Percentiles rank a stretch among this genome's conserved stretches.
Conservation (phyloP, 495 filamentous ascomycete genomes). For the Mytilinidion resinicola region DNA sequence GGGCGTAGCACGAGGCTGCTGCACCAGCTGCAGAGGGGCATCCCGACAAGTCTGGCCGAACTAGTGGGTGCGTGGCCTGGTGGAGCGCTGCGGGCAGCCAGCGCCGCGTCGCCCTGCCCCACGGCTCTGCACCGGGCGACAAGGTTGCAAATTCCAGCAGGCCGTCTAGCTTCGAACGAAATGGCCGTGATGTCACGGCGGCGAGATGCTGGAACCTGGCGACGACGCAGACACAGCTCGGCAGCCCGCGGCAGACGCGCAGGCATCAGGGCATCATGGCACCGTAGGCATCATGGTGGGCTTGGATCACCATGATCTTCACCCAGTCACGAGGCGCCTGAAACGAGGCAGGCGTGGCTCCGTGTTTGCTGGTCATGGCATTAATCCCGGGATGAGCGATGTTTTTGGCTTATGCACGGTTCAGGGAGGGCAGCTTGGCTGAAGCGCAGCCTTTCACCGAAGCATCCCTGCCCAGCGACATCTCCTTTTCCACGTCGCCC, state of each 20-base stretch:
- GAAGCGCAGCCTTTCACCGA: not conserved
- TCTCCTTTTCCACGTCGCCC: conserved; percentile 19
- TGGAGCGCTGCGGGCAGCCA: too few species aligned
- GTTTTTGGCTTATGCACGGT: conserved; percentile 28
- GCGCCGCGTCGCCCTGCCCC: too few species aligned
- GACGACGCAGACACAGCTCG: not conserved
- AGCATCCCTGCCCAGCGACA: conserved; percentile 15
- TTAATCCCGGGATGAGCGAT: conserved; percentile 28
- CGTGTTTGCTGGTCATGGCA: conserved; percentile 24
- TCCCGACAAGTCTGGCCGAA: too few species aligned
- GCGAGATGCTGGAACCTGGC: too few species aligned
- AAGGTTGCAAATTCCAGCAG: not conserved
- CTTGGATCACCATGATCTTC: conserved; percentile 24
- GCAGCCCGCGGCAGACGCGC: not conserved
- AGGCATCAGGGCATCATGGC: not conserved
- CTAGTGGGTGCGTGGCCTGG: too few species aligned
- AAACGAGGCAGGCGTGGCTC: conserved; percentile 25
- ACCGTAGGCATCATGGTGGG: not conserved
- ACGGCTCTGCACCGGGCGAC: too few species aligned
- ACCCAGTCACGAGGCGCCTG: conserved; percentile 30
- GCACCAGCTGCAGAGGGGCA: not conserved
- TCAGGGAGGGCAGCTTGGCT: conserved; percentile 9
- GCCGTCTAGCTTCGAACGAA: not conserved
- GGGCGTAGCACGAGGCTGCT: not conserved
- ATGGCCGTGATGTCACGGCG: conserved; percentile 1